A percentile compares a stretch with the other conserved stretches of the same genome.
phyloP scores from a whole-genome alignment of 1,284 basidiomycete species.

The Ustilago crameri region DNA sequence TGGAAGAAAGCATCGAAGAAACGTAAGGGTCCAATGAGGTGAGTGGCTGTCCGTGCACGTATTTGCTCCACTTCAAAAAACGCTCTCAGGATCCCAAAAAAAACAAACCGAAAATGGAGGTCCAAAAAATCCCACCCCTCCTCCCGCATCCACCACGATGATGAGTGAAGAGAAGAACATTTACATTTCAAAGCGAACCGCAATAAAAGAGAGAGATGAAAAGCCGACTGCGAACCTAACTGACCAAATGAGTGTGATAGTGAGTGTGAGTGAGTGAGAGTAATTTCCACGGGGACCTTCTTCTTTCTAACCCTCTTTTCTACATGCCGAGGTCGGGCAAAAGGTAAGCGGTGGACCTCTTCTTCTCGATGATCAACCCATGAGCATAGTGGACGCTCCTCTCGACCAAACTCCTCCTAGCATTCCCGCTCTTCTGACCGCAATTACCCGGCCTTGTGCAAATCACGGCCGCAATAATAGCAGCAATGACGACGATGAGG shows the following conservation, averaged over 20 bases:
- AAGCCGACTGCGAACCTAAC: not conserved
- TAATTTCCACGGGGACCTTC: too few species aligned
- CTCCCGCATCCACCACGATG: not conserved
- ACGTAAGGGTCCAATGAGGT: slow-evolving; percentile 3
- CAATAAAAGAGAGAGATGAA: slow-evolving; percentile 1
- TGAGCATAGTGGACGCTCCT: slow-evolving; percentile 17
- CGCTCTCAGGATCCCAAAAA: not conserved
- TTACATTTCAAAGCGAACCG: slow-evolving; percentile 3
- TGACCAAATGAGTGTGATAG: slow-evolving; percentile 1
- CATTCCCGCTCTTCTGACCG: slow-evolving; percentile 13
- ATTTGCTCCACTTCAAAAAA: not conserved
- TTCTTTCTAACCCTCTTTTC: too few species aligned
- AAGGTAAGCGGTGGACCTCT: slow-evolving; percentile 21
- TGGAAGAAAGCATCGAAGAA: too few species aligned
- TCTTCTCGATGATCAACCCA: slow-evolving; percentile 18
- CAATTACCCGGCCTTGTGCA: slow-evolving; percentile 41
- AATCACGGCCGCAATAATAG: slow-evolving; percentile 51
- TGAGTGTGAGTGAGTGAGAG: not conserved
- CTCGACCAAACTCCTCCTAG: slow-evolving; percentile 21
- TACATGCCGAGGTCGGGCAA: slow-evolving; percentile 34
- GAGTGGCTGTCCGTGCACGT: not conserved
- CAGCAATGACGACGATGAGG: slow-evolving; percentile 57
- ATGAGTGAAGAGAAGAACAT: not conserved
- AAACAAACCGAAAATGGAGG: not conserved
- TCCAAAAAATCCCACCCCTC: not conserved